These are phyloP conservation scores for Mycena polygramma DNA, from an alignment of 768 basidiomycete genomes.

Conservation along the genomic window DNA sequence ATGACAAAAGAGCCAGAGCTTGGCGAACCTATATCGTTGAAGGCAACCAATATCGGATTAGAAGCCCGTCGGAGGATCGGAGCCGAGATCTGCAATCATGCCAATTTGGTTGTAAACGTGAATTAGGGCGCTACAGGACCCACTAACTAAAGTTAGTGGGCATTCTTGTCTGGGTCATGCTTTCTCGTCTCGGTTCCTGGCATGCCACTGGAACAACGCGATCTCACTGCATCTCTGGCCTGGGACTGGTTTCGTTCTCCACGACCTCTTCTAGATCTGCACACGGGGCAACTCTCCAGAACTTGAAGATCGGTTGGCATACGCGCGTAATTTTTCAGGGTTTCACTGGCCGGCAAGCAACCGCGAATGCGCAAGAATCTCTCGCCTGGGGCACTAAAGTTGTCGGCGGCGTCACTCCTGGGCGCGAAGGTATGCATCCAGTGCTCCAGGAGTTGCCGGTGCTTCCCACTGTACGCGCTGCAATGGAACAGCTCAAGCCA, in stretches of 20 bases:
- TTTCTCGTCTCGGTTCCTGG: neutral
- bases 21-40: too few relatives aligned
- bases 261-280: slow-evolving; percentile 1
- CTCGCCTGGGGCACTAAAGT: slow-evolving; percentile 33
- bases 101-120: too few relatives aligned
- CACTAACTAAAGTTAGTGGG: too few relatives aligned
- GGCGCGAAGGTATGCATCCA: slow-evolving; percentile 28
- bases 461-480: slow-evolving; percentile 24
- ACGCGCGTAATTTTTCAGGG: slow-evolving; percentile 38
- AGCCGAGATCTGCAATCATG: neutral
- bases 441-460: slow-evolving; percentile 27
- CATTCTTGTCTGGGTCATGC: neutral
- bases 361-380: slow-evolving; percentile 33
- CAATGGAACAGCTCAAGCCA: slow-evolving; percentile 30
- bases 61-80: too few relatives aligned
- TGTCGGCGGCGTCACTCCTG: slow-evolving; percentile 34
- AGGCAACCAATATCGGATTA: too few relatives aligned
- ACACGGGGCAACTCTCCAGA: slow-evolving; percentile 13
- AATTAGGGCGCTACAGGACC: too few relatives aligned
- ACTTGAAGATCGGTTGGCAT: slow-evolving; percentile 25
- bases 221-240: neutral
- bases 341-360: slow-evolving; percentile 34
- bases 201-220: neutral
- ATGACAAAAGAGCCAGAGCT: too few relatives aligned
- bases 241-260: slow-evolving; percentile 7